phyloP scores from a whole-genome alignment of 2,329 filamentous ascomycete species.

The Penicillium sp. region DNA sequence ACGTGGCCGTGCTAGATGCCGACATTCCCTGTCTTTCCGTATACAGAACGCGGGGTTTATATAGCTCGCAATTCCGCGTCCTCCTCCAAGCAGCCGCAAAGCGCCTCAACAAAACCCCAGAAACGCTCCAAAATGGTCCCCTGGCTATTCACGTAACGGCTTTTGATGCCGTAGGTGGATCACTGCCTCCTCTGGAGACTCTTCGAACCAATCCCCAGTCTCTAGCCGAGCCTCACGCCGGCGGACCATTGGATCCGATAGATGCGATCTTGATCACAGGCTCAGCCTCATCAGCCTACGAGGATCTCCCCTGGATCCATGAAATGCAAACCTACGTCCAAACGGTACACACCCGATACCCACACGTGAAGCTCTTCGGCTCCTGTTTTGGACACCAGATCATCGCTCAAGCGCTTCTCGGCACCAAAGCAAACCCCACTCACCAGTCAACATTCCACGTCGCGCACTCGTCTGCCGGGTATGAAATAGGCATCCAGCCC shows the following conservation, averaged over 20 bases:
- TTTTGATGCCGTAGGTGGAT: slow-evolving; percentile 35
- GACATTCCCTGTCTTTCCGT: slow-evolving; percentile 36
- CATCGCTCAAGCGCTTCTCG: slow-evolving; percentile 30
- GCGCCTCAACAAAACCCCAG: slow-evolving; percentile 23
- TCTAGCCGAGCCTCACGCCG: slow-evolving; percentile 5
- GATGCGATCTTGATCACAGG: slow-evolving; percentile 35
- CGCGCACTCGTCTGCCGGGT: slow-evolving; percentile 21
- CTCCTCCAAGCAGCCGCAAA: slow-evolving; percentile 34
- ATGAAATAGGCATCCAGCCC: slow-evolving; percentile 33
- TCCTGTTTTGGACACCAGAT: slow-evolving; percentile 38
- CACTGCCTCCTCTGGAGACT: slow-evolving; percentile 26
- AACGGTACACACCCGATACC: slow-evolving; percentile 25
- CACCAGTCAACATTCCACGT: slow-evolving; percentile 19
- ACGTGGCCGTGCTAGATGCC: slow-evolving; percentile 39
- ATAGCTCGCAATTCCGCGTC: slow-evolving; percentile 37
- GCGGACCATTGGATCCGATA: slow-evolving; percentile 18
- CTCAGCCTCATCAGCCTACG: slow-evolving; percentile 27
- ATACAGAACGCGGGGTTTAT: slow-evolving; percentile 35
- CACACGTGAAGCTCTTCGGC: slow-evolving; percentile 33
- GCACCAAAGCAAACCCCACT: neutral
- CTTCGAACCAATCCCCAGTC: slow-evolving; percentile 19
- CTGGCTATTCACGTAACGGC: slow-evolving; percentile 31
- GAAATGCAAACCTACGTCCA: slow-evolving; percentile 25
- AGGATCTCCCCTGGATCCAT: slow-evolving; percentile 27
- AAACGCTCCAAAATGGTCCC: slow-evolving; percentile 6